phyloP scores from a whole-genome alignment of 2,329 filamentous ascomycete species.

The Lecanicillium sp. region DNA sequence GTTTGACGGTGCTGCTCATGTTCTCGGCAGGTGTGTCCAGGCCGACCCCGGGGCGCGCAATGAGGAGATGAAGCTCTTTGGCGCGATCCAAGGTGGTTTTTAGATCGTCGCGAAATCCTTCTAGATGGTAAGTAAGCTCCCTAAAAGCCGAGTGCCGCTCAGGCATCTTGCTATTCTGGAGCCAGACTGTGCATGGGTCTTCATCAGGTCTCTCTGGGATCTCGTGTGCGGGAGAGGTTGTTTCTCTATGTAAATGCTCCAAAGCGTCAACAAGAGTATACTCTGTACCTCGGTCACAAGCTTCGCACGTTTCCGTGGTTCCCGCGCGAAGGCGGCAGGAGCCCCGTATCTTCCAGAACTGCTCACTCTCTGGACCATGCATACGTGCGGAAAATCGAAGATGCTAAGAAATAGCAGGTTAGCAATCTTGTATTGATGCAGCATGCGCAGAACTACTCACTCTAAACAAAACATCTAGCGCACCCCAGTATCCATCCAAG shows the following conservation, averaged over 20 bases:
- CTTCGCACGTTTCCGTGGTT: neutral
- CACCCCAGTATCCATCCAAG: conserved; percentile 2
- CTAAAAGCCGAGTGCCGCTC: neutral
- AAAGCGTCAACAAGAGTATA: conserved; percentile 2
- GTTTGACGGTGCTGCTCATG: neutral
- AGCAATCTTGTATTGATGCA: neutral
- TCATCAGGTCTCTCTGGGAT: neutral
- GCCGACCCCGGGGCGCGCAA: neutral
- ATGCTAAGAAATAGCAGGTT: too few relatives aligned
- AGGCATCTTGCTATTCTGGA: neutral
- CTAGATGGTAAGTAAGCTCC: neutral
- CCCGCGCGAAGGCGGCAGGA: neutral
- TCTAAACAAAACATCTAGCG: conserved; percentile 1
- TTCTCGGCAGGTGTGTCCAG: too few relatives aligned
- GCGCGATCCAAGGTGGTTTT: neutral
- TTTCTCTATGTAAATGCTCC: neutral
- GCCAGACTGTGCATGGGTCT: neutral
- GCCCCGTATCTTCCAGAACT: neutral
- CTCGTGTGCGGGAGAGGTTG: neutral
- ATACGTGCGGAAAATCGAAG: neutral
- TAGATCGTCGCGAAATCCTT: neutral
- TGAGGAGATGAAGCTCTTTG: neutral
- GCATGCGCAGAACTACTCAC: neutral
- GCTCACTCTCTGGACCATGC: neutral
- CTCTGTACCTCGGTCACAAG: neutral